Evolutionary conservation across 768 basidiomycete genomes (phyloP).

Genomic region (Naganishia randhawae): DNA sequence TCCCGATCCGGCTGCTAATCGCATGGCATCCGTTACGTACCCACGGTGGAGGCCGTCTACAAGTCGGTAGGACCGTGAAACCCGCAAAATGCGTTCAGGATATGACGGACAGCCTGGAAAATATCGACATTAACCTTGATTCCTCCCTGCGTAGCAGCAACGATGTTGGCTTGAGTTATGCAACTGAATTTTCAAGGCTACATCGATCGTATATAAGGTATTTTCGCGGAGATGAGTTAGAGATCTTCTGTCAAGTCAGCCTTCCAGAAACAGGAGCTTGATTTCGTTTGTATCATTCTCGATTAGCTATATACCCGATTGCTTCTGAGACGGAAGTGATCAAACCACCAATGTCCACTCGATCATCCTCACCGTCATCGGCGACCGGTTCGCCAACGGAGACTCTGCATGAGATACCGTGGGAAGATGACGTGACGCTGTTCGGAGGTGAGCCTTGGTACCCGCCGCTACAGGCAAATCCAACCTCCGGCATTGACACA

Average conservation of each 20-base stretch:
- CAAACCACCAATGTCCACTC: background rate
- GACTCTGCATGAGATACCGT: background rate
- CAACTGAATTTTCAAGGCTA: background rate
- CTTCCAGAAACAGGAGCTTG: background rate
- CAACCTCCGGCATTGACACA: background rate
- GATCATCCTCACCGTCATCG: background rate
- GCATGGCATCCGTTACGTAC: background rate
- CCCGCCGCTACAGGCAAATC: background rate
- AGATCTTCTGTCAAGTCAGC: background rate
- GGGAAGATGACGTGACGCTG: conserved; percentile 15
- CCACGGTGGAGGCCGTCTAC: background rate
- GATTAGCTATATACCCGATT: background rate
- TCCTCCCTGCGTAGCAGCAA: background rate
- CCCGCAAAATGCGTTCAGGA: background rate
- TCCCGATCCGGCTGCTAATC: background rate
- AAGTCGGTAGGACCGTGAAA: background rate
- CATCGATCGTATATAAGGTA: conserved; percentile 15
- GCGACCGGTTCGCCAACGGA: conserved; percentile 6
- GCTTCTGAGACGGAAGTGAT: background rate
- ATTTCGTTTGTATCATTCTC: background rate
- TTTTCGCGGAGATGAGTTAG: background rate
- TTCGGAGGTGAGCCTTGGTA: background rate
- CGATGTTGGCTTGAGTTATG: background rate
- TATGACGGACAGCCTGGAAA: background rate
- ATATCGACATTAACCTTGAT: conserved; percentile 2